phyloP scores from a whole-genome alignment of 2,329 filamentous ascomycete species.

The Lojkania enalia region DNA sequence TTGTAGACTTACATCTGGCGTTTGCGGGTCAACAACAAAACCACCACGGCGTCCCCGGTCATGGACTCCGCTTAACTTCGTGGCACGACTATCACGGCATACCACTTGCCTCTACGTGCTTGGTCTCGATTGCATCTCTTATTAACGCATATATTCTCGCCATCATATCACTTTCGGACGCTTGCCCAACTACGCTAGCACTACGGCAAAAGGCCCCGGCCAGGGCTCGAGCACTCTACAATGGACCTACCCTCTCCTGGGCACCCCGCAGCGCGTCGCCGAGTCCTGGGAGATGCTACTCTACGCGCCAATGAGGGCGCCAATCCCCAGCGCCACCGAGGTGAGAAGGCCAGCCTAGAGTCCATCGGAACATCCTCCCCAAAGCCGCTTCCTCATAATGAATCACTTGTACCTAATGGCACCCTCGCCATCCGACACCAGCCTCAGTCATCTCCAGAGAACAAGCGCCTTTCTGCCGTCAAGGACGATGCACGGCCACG shows the following conservation, averaged over 20 bases:
- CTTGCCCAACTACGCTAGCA: too few species aligned
- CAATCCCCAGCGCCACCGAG: constrained; percentile 18
- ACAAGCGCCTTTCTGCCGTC: constrained; percentile 59
- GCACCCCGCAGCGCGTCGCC: constrained; percentile 38
- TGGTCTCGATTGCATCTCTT: constrained; percentile 24
- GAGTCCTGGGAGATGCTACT: constrained; percentile 37
- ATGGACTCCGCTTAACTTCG: constrained; percentile 3
- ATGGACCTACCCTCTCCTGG: constrained; percentile 39
- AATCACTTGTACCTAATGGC: constrained; percentile 50
- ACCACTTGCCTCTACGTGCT: constrained; percentile 24
- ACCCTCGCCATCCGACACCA: constrained; percentile 47
- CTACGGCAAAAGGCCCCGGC: background rate
- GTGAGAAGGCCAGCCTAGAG: constrained; percentile 25
- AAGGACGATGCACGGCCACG: constrained; percentile 52
- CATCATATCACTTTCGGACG: constrained; percentile 5
- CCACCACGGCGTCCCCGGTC: constrained; percentile 12
- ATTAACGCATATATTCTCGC: constrained; percentile 7
- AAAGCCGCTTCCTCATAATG: constrained; percentile 46
- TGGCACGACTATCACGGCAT: background rate
- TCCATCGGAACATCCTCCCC: constrained; percentile 21
- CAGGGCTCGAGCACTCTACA: constrained; percentile 5
- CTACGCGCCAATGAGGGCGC: constrained; percentile 36
- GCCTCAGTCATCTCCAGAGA: constrained; percentile 43
- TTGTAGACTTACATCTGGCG: constrained; percentile 15
- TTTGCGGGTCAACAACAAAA: constrained; percentile 27